Conservation (phyloP, 139 green algal genomes). For the Coelastrella sp. region DNA sequence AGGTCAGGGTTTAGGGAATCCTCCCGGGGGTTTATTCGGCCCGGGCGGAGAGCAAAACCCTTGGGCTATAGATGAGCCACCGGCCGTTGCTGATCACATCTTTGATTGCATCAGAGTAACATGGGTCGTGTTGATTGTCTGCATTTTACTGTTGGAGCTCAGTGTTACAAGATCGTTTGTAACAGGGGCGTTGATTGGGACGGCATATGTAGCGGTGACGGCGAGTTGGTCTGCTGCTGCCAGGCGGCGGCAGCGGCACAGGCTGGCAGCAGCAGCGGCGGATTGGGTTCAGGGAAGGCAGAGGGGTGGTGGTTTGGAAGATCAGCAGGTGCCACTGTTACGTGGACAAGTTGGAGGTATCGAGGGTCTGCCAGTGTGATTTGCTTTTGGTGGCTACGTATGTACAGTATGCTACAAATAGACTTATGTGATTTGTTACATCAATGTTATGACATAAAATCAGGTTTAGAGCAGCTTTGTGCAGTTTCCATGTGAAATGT, state of each 20-base stretch:
- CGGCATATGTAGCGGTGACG: conserved; percentile 51
- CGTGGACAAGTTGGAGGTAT: background rate
- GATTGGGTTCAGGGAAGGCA: background rate
- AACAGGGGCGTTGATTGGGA: conserved; percentile 67
- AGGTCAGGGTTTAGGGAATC: background rate
- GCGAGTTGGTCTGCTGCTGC: background rate
- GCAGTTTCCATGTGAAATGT: too few relatives aligned
- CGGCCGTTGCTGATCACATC: conserved; percentile 71
- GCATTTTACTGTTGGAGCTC: conserved; percentile 79
- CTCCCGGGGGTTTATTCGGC: background rate
- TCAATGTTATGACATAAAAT: background rate
- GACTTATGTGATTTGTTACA: background rate
- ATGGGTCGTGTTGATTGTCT: conserved; percentile 81
- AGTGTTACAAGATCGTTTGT: conserved; percentile 65
- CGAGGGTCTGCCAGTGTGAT: background rate
- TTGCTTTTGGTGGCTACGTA: too few relatives aligned
- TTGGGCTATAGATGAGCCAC: conserved; percentile 34
- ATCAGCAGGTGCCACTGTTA: background rate
- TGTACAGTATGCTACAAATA: too few relatives aligned
- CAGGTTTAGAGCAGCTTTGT: too few relatives aligned
- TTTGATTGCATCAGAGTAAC: conserved; percentile 89
- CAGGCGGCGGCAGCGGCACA: background rate
- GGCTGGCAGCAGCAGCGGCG: conserved; percentile 3
- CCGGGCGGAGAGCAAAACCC: background rate
- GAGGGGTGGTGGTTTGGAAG: background rate